Conservation (phyloP, 2,329 filamentous ascomycete genomes). For the Corinectria fuckeliana region DNA sequence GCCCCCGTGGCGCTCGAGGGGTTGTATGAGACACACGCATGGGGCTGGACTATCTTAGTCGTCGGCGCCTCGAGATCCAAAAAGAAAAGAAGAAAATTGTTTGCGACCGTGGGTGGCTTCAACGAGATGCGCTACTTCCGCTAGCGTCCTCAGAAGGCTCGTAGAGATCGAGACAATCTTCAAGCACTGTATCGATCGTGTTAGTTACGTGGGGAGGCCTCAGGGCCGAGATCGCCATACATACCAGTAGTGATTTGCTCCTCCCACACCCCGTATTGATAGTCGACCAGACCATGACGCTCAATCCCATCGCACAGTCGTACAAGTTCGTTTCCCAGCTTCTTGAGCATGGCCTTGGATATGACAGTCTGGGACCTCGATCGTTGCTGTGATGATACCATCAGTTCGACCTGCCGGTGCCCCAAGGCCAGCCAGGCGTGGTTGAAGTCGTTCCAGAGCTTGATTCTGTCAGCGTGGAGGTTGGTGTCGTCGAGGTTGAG, state of each 20-base stretch:
- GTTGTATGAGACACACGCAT: neutral
- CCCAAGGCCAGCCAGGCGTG: constrained; percentile 85
- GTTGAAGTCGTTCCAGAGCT: constrained; percentile 94
- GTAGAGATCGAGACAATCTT: constrained; percentile 54
- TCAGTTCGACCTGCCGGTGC: constrained; percentile 82
- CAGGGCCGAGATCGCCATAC: constrained; percentile 45
- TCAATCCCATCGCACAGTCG: constrained; percentile 86
- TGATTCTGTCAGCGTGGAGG: constrained; percentile 77
- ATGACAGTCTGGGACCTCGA: constrained; percentile 69
- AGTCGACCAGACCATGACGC: constrained; percentile 92
- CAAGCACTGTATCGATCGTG: constrained; percentile 40
- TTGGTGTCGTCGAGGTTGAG: constrained; percentile 83
- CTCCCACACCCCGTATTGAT: constrained; percentile 96
- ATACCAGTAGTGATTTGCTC: constrained; percentile 86
- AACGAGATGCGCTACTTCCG: constrained; percentile 37
- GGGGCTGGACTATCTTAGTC: neutral
- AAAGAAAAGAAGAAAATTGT: neutral
- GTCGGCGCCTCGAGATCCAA: neutral
- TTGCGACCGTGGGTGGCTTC: constrained; percentile 4
- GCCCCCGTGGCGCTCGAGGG: neutral
- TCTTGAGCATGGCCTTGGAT: constrained; percentile 71
- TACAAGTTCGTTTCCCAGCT: constrained; percentile 83
- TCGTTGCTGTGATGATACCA: constrained; percentile 63
- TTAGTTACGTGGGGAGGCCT: constrained; percentile 19
- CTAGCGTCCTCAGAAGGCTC: constrained; percentile 47